Evolutionary conservation across 106 monocot species (phyloP).

Genomic region (Triglochin maritima): DNA sequence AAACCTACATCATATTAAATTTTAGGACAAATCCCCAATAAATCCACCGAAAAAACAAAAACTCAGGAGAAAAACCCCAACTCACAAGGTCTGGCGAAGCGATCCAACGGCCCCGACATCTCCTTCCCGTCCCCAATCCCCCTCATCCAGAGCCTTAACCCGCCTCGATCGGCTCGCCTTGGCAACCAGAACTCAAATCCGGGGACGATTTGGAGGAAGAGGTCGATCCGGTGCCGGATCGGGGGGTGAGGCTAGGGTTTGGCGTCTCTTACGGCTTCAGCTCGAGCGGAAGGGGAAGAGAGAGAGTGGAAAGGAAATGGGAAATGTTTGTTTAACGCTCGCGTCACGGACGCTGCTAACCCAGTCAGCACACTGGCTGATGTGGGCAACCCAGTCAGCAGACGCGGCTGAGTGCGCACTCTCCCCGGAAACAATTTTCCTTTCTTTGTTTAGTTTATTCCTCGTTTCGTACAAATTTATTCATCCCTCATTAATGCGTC

Average conservation of each 20-base stretch:
- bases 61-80: neutral
- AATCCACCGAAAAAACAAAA: neutral
- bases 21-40: neutral
- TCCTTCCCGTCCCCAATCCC: neutral
- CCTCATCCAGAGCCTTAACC: no score
- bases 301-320: neutral
- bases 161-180: no score
- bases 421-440: no score
- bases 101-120: slow-evolving; percentile 50
- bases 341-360: no score
- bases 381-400: no score
- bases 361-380: no score
- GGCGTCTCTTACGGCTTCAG: neutral
- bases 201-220: no score
- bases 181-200: no score
- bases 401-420: no score
- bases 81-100: slow-evolving; percentile 44
- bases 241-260: neutral
- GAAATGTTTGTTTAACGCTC: neutral
- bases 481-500: no score
- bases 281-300: neutral
- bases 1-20: neutral
- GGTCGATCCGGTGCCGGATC: neutral
- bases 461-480: no score
- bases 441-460: no score